Evolutionary conservation across 768 basidiomycete species (phyloP).

Genomic region (Phaeotremella skinneri): DNA sequence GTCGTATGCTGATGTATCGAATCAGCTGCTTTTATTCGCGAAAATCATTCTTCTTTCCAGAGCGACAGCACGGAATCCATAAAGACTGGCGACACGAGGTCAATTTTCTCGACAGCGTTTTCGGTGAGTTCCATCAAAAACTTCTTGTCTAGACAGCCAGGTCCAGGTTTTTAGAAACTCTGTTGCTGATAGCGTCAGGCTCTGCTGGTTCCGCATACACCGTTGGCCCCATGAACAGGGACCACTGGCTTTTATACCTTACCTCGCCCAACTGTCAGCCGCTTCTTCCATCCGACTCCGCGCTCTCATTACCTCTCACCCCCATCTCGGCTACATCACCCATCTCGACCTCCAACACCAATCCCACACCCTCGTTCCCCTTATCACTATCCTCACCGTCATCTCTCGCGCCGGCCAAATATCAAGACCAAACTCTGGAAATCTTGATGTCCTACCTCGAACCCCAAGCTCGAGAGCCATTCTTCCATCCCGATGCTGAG

Average conservation of each 20-base stretch:
- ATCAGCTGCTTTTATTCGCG: slow-evolving; percentile 85
- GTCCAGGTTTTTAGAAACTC: neutral
- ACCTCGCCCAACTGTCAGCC: slow-evolving; percentile 61
- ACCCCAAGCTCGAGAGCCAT: slow-evolving; percentile 69
- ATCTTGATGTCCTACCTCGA: slow-evolving; percentile 94
- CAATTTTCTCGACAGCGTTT: slow-evolving; percentile 83
- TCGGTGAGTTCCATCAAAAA: slow-evolving; percentile 56
- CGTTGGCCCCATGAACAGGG: slow-evolving; percentile 94
- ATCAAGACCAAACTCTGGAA: slow-evolving; percentile 89
- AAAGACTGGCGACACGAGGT: slow-evolving; percentile 92
- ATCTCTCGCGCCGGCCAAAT: slow-evolving; percentile 26
- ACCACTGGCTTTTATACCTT: slow-evolving; percentile 97
- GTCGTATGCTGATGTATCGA: neutral
- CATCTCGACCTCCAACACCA: slow-evolving; percentile 25
- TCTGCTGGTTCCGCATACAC: slow-evolving; percentile 80
- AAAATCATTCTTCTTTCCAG: slow-evolving; percentile 99
- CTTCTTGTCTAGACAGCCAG: neutral
- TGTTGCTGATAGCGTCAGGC: slow-evolving; percentile 20
- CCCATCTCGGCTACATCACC: slow-evolving; percentile 13
- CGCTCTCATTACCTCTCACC: slow-evolving; percentile 1
- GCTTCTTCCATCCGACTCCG: slow-evolving; percentile 35
- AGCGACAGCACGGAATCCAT: slow-evolving; percentile 88
- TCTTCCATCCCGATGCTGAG: slow-evolving; percentile 59
- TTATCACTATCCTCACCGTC: slow-evolving; percentile 8
- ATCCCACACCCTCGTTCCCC: slow-evolving; percentile 31